Base-by-base conservation (phyloP, 2,329 filamentous ascomycete genomes). In the Talaromyces sp. region DNA sequence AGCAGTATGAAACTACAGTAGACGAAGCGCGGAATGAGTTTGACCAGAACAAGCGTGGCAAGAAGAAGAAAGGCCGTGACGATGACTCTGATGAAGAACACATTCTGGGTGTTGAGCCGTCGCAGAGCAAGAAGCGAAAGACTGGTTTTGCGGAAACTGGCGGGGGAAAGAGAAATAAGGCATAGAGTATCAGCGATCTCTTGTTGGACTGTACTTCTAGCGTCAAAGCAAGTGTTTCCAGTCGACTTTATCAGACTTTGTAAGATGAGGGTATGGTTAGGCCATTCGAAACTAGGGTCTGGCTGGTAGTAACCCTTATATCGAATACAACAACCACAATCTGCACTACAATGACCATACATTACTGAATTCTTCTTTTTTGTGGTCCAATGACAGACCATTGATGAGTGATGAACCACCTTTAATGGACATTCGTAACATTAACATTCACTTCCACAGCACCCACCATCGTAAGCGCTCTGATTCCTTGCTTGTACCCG, bases 121-220 rank as follows among this genome's bases (percentile, higher is more conserved):
- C 62, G 17, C 31, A 61, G 19, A 50, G 47, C 47, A 63, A 63
- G 60, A 66, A 66, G 33, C 54, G 61, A 17, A 61, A 66, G 25
- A 37, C 45, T 19, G 64, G 57, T 10, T 63, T 62, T 50, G 33
- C 35, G 22, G 54, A 63, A 54, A 61, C 37, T 13, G 64, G 61
- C 2, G 63, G 61, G 37, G 61, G 56, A 11, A 66, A 66, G 61
- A 66, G 60, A 49, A 54, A 49, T 22, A 63, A 66, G 49, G 17
- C 15, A 33, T 65, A 57, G n/a, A 56, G 25, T 2, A n/a, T 33
- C 27, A 33, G 50, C 50, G 11, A 31, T 52, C 10, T 31, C 49
- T 52, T 10, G 4, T 19, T 33, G 2, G 2, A 27, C 17, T 27
- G 22, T 49, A 49, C 17, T 49, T 15, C 22, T 27, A 49, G 47